A percentile compares a stretch with the other conserved stretches of the same genome.
These are phyloP conservation scores for Xerophyta viscosa DNA, from an alignment of 106 monocot species.

Conservation along the genomic window DNA sequence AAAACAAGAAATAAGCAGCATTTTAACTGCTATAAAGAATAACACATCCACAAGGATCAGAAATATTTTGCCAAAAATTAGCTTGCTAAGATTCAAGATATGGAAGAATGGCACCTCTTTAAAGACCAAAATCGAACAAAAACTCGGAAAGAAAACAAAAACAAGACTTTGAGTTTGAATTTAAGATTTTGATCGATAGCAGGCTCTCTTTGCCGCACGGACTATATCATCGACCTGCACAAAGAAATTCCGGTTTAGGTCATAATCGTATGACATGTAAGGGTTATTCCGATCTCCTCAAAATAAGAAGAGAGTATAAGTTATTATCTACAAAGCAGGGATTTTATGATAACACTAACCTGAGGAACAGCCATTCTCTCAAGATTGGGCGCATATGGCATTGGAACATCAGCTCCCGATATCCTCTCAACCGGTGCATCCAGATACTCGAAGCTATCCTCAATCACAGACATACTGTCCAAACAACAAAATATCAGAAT, in stretches of 20 bases:
- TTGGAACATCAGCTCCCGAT: conserved; percentile 91
- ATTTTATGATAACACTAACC: conserved; percentile 33
- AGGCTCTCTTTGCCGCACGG: conserved; percentile 57
- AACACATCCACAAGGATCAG: neutral
- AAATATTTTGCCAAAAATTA: neutral
- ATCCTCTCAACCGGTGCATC: conserved; percentile 45
- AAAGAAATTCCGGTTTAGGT: neutral
- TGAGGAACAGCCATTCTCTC: conserved; percentile 94
- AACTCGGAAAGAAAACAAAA: neutral
- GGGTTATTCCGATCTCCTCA: neutral
- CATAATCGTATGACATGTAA: neutral
- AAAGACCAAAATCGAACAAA: neutral
- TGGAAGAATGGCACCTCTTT: neutral
- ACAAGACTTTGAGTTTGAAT: neutral
- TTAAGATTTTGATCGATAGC: conserved; percentile 50
- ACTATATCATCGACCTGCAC: conserved; percentile 64
- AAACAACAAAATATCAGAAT: no score
- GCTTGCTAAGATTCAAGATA: neutral
- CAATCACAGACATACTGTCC: no score
- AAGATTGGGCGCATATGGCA: conserved; percentile 90
- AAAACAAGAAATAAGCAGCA: neutral
- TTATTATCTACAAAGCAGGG: no score
- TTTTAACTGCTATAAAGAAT: neutral
- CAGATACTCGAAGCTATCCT: conserved; percentile 7
- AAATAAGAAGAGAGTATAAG: no score